Evolutionary conservation across 2,329 filamentous ascomycete genomes (phyloP).

Genomic region (Ceratocystis diversiconidia): DNA sequence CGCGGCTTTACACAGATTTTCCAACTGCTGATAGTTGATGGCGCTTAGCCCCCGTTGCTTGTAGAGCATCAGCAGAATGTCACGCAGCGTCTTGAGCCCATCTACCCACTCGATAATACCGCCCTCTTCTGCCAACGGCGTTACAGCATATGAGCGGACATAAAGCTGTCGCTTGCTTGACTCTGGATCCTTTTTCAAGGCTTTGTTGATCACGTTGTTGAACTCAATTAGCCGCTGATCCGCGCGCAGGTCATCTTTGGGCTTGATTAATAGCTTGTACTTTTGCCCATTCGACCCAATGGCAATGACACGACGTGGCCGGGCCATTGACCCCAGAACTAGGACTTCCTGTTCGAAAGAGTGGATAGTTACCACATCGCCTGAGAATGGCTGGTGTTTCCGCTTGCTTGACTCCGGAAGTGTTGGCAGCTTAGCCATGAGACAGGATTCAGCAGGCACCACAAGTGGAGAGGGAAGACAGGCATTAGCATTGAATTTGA

Average conservation of each 20-base stretch:
- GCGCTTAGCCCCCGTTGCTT: constrained; percentile 52
- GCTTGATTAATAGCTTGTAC: constrained; percentile 90
- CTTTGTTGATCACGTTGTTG: constrained; percentile 93
- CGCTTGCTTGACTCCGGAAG: constrained; percentile 51
- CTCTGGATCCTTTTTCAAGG: constrained; percentile 80
- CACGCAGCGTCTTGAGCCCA: constrained; percentile 82
- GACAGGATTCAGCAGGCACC: constrained; percentile 71
- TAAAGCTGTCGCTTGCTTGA: constrained; percentile 81
- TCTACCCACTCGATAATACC: constrained; percentile 98
- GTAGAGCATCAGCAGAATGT: constrained; percentile 72
- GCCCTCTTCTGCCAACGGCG: constrained; percentile 92
- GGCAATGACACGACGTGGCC: constrained; percentile 77
- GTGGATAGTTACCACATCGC: constrained; percentile 70
- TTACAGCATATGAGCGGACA: constrained; percentile 94
- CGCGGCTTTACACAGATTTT: constrained; percentile 26
- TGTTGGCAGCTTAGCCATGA: constrained; percentile 69
- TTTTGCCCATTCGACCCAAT: constrained; percentile 75
- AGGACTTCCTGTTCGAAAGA: constrained; percentile 76
- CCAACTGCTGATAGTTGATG: constrained; percentile 55
- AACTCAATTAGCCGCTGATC: constrained; percentile 99
- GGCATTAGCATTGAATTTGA: constrained; percentile 67
- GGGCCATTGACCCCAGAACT: constrained; percentile 80
- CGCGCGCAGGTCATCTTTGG: constrained; percentile 92
- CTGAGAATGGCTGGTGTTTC: constrained; percentile 74
- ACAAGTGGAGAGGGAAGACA: constrained; percentile 72